Conservation (phyloP, 2,329 filamentous ascomycete genomes). For the Talaromyces sp. region DNA sequence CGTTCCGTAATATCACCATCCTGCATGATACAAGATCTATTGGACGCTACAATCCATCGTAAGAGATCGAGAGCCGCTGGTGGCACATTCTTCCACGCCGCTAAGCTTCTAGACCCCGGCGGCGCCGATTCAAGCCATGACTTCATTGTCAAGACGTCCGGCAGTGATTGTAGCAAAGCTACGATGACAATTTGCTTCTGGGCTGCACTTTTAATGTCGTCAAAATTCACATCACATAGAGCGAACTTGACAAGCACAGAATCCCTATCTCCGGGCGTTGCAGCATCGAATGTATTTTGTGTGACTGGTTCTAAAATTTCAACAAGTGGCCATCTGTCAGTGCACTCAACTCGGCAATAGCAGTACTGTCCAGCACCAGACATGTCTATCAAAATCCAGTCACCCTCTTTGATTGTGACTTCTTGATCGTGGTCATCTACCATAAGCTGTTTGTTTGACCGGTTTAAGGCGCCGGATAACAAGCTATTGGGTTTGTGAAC, state of each 20-base stretch:
- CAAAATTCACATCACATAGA: slow-evolving; percentile 40
- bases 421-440: background rate
- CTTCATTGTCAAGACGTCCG: slow-evolving; percentile 40
- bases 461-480: background rate
- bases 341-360: slow-evolving; percentile 52
- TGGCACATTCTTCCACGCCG: slow-evolving; percentile 59
- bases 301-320: slow-evolving; percentile 30
- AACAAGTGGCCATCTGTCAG: slow-evolving; percentile 45
- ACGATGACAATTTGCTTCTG: slow-evolving; percentile 32
- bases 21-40: slow-evolving; percentile 79
- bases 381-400: slow-evolving; percentile 50
- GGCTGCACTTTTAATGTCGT: slow-evolving; percentile 27
- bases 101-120: slow-evolving; percentile 32
- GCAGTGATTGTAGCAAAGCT: slow-evolving; percentile 39
- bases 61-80: slow-evolving; percentile 65
- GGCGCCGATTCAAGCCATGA: slow-evolving; percentile 38
- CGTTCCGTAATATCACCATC: slow-evolving; percentile 50
- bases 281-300: background rate
- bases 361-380: slow-evolving; percentile 21
- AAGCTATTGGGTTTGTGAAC: background rate
- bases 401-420: slow-evolving; percentile 43
- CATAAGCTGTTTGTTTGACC: slow-evolving; percentile 3
- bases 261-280: background rate
- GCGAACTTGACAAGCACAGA: slow-evolving; percentile 21
- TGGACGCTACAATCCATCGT: slow-evolving; percentile 86